A percentile compares a stretch with the other conserved stretches of the same genome.
Evolutionary conservation across 129 eudicot genomes (phyloP).

Genomic region (Calendula officinalis): DNA sequence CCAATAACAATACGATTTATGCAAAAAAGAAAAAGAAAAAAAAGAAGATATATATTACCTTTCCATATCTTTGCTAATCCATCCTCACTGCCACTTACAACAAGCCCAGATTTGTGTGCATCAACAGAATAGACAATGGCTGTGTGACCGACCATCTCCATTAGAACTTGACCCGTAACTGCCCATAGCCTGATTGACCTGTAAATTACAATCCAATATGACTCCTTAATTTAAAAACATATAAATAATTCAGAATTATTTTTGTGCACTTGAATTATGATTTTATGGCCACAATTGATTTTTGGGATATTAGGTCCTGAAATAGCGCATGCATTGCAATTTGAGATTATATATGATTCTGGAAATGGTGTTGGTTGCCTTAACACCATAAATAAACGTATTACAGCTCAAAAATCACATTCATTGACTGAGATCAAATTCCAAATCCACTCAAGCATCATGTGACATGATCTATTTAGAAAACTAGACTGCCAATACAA

Average conservation of each 20-base stretch:
- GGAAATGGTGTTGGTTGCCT: neutral
- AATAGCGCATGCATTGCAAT: neutral
- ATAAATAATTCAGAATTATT: neutral
- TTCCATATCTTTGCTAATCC: conserved; percentile 90
- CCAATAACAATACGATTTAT: conserved; percentile 3
- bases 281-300: neutral
- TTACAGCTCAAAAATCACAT: neutral
- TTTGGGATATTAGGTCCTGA: neutral
- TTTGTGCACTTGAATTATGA: neutral
- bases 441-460: neutral
- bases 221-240: conserved; percentile 9
- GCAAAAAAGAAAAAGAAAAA: conserved; percentile 16
- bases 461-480: too few species aligned
- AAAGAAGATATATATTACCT: conserved; percentile 37
- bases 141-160: conserved; percentile 99
- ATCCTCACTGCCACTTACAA: conserved; percentile 96
- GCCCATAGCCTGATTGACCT: conserved; percentile 95
- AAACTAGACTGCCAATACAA: too few species aligned
- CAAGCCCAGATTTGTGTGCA: conserved; percentile 85
- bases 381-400: neutral
- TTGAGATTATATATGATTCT: neutral
- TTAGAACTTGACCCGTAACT: conserved; percentile 67
- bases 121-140: conserved; percentile 96
- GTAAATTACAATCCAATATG: conserved; percentile 30
- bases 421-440: neutral